Conservation (phyloP, 305 asterid genomes). For the Solanum hybrid region DNA sequence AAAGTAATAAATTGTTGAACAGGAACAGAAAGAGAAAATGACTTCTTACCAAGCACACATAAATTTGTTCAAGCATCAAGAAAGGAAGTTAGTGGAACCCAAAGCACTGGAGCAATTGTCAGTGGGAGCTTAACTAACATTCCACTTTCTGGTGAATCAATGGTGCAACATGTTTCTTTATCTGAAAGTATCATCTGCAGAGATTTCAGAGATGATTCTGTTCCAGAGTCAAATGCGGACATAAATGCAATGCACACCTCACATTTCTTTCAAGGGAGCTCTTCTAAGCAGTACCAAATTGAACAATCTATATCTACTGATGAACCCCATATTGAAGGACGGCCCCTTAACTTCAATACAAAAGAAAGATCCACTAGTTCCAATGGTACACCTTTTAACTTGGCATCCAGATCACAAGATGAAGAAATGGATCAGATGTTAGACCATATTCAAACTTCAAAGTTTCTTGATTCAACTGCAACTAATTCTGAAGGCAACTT, state of each 20-base stretch:
- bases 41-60: constrained; percentile 13
- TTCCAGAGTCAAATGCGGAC: constrained; percentile 22
- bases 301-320: neutral
- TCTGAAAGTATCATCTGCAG: constrained; percentile 23
- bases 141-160: constrained; percentile 17
- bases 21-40: constrained; percentile 23
- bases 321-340: neutral
- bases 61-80: constrained; percentile 14
- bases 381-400: neutral
- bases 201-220: constrained; percentile 22
- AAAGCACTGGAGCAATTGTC: constrained; percentile 20
- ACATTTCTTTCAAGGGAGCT: neutral
- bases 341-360: neutral
- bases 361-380: neutral
- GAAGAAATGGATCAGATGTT: neutral
- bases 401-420: neutral
- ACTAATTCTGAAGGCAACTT: constrained; percentile 17
- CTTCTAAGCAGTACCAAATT: constrained; percentile 9
- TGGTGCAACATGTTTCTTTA: constrained; percentile 12
- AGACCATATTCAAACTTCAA: constrained; percentile 4
- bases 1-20: constrained; percentile 8
- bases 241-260: constrained; percentile 6
- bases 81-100: constrained; percentile 14
- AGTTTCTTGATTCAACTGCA: constrained; percentile 13
- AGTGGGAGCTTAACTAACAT: constrained; percentile 8